Evolutionary conservation across 2,329 filamentous ascomycete species (phyloP).

Genomic region (Pseudomassariella vexata): DNA sequence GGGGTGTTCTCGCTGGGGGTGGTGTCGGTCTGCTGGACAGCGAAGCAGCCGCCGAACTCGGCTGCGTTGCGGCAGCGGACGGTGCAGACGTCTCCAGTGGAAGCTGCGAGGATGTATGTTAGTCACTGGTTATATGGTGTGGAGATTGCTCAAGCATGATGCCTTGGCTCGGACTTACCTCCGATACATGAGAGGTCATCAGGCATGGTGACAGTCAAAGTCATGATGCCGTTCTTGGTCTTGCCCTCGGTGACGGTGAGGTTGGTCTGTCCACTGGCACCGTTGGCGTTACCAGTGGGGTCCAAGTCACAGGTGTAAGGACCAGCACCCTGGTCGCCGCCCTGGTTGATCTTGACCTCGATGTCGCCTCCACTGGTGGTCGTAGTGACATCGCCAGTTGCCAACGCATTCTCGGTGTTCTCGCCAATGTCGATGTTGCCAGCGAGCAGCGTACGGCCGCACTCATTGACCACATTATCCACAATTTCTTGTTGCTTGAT

Average conservation of each 20-base stretch:
- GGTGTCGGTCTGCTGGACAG: constrained; percentile 34
- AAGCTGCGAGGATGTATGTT: no score
- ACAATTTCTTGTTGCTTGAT: constrained; percentile 53
- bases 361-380: constrained; percentile 40
- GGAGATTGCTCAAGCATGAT: no score
- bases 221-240: constrained; percentile 16
- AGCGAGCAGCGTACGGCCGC: constrained; percentile 54
- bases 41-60: constrained; percentile 31
- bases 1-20: constrained; percentile 22
- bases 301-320: constrained; percentile 40
- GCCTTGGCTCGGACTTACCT: constrained; percentile 19
- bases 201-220: constrained; percentile 31
- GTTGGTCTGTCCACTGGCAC: constrained; percentile 33
- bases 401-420: constrained; percentile 45
- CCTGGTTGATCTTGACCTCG: constrained; percentile 42
- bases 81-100: constrained; percentile 37
- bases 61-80: constrained; percentile 32
- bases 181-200: constrained; percentile 25
- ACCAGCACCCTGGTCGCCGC: constrained; percentile 47
- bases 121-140: no score
- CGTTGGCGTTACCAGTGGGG: constrained; percentile 25
- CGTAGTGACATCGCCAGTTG: constrained; percentile 38
- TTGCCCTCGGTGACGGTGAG: constrained; percentile 32
- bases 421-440: constrained; percentile 59
- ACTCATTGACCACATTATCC: constrained; percentile 50